A percentile compares a stretch with the other conserved stretches of the same genome.
Evolutionary conservation across 1,139 yeast genomes (phyloP).

Genomic region (Meyerozyma carpophila): DNA sequence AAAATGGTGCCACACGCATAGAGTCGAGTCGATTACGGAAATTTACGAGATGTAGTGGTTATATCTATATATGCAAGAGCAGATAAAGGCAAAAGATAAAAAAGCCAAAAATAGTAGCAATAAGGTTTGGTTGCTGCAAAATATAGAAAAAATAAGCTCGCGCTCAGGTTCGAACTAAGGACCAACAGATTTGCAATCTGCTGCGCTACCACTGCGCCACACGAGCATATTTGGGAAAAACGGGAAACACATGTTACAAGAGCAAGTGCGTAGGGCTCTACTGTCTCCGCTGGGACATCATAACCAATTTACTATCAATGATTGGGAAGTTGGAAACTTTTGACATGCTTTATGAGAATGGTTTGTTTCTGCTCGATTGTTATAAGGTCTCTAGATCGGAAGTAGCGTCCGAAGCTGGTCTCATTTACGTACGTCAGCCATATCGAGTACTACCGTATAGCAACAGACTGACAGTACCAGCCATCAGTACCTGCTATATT

Average conservation of each 20-base stretch:
- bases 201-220: slow-evolving; percentile 93
- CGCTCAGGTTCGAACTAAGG: slow-evolving; percentile 82
- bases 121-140: neutral
- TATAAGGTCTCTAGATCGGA: too few species aligned
- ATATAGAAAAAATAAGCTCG: slow-evolving; percentile 45
- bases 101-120: neutral
- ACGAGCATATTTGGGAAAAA: slow-evolving; percentile 37
- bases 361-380: too few species aligned
- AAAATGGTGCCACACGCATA: slow-evolving; percentile 32
- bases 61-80: neutral
- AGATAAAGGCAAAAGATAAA: neutral
- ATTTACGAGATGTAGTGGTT: slow-evolving; percentile 22
- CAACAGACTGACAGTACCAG: too few species aligned
- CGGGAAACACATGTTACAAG: neutral
- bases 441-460: too few species aligned
- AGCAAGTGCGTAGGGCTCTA: too few species aligned
- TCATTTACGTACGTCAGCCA: too few species aligned
- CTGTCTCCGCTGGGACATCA: too few species aligned
- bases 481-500: too few species aligned
- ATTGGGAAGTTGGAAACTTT: too few species aligned
- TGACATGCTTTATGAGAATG: too few species aligned
- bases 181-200: slow-evolving; percentile 90
- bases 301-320: too few species aligned
- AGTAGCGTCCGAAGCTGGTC: too few species aligned
- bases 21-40: slow-evolving; percentile 42